Conservation (phyloP, 768 basidiomycete species). For the Leucogyrophana mollusca region DNA sequence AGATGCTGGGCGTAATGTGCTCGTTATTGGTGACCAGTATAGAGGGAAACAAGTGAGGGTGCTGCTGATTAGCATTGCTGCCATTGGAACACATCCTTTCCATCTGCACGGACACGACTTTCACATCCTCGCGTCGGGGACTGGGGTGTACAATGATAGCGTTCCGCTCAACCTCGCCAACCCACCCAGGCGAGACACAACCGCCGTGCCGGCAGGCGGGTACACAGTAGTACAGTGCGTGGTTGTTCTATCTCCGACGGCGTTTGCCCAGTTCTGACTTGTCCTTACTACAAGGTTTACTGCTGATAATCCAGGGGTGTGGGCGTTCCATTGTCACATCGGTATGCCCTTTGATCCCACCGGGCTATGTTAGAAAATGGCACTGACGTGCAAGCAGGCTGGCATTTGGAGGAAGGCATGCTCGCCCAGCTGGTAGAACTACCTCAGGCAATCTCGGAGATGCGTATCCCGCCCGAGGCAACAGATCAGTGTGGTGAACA, state of each 20-base stretch:
- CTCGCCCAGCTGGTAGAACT: constrained; percentile 2
- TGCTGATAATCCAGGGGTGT: neutral
- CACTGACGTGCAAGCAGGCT: neutral
- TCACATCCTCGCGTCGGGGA: neutral
- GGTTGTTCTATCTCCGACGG: no score
- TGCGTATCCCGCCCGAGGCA: no score
- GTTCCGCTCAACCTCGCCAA: neutral
- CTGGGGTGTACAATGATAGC: neutral
- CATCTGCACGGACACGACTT: constrained; percentile 2
- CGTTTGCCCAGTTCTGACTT: no score
- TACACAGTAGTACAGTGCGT: no score
- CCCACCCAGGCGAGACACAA: no score
- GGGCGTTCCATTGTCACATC: constrained; percentile 4
- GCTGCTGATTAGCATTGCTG: neutral
- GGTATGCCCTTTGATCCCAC: neutral
- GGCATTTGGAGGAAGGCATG: constrained; percentile 1
- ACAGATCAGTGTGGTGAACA: no score
- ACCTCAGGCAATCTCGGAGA: neutral
- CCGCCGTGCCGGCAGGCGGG: no score
- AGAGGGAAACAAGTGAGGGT: neutral
- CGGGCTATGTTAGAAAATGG: no score
- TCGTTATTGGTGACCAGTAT: neutral
- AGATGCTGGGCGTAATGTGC: neutral
- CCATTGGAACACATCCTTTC: constrained; percentile 1
- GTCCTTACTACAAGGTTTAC: neutral